These are phyloP conservation scores for Arthrobotrys iridis DNA, from an alignment of 2,329 filamentous ascomycete genomes.

Conservation along the genomic window DNA sequence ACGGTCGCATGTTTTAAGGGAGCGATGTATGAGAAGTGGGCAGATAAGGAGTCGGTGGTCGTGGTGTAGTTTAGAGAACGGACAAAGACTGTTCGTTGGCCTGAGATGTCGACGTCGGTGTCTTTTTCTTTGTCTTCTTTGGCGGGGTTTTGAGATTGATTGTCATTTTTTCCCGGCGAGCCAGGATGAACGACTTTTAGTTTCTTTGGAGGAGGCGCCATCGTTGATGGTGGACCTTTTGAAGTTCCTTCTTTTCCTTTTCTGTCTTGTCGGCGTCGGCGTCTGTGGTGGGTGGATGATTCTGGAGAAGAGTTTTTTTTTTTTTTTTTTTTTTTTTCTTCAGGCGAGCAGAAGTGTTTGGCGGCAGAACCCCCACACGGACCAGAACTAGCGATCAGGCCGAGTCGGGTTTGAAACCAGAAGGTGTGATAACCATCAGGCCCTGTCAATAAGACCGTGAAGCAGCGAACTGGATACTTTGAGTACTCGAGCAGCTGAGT, in stretches of 20 bases:
- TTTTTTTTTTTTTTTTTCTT: no score
- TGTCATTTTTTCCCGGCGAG: not conserved
- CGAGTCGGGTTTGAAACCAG: no score
- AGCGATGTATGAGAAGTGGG: conserved; percentile 92
- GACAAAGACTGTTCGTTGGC: conserved; percentile 81
- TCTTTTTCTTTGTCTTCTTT: no score
- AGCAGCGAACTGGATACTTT: no score
- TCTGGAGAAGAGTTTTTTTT: conserved; percentile 18
- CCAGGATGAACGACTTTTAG: conserved; percentile 38
- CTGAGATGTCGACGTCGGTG: conserved; percentile 38
- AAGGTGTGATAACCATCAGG: no score
- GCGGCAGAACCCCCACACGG: no score
- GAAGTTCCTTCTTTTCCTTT: no score
- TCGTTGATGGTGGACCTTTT: not conserved
- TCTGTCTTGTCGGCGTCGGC: not conserved
- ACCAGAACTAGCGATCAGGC: no score
- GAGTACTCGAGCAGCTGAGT: no score
- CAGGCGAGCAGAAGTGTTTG: no score
- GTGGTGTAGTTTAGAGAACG: conserved; percentile 81
- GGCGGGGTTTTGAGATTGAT: conserved; percentile 18
- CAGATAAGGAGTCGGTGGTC: conserved; percentile 83
- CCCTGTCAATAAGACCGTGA: no score
- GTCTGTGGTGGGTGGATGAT: not conserved
- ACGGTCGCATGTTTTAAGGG: conserved; percentile 97
- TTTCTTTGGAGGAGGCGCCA: conserved; percentile 49